phyloP scores from a whole-genome alignment of 371 early-diverging fungal genomes.

The Nosema bombycis region DNA sequence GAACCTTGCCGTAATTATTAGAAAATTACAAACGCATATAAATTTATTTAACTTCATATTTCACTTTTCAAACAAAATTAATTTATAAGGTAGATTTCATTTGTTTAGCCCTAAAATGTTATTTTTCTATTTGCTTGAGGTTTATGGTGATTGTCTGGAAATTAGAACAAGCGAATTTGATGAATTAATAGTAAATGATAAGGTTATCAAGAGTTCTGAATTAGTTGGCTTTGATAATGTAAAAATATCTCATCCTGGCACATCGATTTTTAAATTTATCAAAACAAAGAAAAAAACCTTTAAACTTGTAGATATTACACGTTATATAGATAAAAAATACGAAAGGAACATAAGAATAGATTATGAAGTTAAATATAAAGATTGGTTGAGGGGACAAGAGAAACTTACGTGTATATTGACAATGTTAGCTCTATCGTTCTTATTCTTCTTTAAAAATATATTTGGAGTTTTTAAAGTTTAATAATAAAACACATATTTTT shows the following conservation, averaged over 20 bases:
- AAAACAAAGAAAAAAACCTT: background rate
- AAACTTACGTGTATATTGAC: background rate
- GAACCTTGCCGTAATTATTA: too few species aligned
- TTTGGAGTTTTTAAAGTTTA: conserved; percentile 6
- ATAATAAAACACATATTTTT: background rate
- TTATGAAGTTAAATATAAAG: background rate
- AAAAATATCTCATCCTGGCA: conserved; percentile 11
- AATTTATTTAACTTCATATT: too few species aligned
- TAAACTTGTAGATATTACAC: background rate
- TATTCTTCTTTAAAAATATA: background rate
- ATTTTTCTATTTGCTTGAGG: too few species aligned
- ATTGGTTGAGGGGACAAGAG: background rate
- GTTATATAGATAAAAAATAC: background rate
- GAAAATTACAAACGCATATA: too few species aligned
- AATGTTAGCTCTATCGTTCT: background rate
- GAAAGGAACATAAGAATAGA: background rate
- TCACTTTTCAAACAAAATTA: too few species aligned
- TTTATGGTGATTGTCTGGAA: conserved; percentile 1
- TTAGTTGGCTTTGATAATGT: background rate
- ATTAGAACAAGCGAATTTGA: background rate
- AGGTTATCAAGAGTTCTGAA: background rate
- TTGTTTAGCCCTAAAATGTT: too few species aligned
- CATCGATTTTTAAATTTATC: background rate
- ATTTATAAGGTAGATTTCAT: too few species aligned
- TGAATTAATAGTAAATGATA: background rate